A percentile compares a stretch with the other conserved stretches of the same genome.
These are phyloP conservation scores for Singerocomus inundabilis DNA, from an alignment of 1,284 basidiomycete genomes.

Conservation along the genomic window DNA sequence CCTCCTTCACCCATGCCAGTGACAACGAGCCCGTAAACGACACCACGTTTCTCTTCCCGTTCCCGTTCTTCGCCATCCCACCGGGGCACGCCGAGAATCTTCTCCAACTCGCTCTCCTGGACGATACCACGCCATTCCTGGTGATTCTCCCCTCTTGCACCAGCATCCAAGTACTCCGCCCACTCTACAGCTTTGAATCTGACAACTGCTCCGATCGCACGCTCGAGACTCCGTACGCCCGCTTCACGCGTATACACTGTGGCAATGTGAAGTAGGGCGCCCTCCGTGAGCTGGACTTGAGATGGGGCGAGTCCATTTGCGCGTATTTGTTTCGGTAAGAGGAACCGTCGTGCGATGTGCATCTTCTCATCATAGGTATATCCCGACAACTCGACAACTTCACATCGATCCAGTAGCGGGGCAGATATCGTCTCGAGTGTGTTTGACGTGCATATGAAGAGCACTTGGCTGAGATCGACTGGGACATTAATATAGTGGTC, in stretches of 20 bases:
- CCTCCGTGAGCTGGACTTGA: constrained; percentile 62
- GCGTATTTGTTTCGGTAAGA: constrained; percentile 80
- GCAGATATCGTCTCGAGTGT: constrained; percentile 85
- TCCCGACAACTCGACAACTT: constrained; percentile 69
- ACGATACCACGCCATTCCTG: constrained; percentile 64
- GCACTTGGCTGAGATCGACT: constrained; percentile 81
- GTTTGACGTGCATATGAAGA: constrained; percentile 91
- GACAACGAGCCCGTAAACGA: constrained; percentile 87
- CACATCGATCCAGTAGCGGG: constrained; percentile 76
- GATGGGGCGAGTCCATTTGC: constrained; percentile 63
- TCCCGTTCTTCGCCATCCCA: constrained; percentile 82
- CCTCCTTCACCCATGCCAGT: constrained; percentile 87
- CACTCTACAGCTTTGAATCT: constrained; percentile 89
- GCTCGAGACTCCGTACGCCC: constrained; percentile 88
- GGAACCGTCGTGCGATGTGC: constrained; percentile 82
- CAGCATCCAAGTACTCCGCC: constrained; percentile 65
- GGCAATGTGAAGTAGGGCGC: constrained; percentile 68
- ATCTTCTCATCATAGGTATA: constrained; percentile 92
- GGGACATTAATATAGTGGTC: constrained; percentile 93
- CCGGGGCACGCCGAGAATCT: constrained; percentile 78
- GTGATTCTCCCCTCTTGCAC: constrained; percentile 13
- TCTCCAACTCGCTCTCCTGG: constrained; percentile 73
- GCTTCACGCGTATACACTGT: constrained; percentile 85
- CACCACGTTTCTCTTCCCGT: constrained; percentile 63
- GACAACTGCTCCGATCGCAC: constrained; percentile 83